Conservation (phyloP, 1,284 basidiomycete genomes). For the Ceratobasidium sp. region DNA sequence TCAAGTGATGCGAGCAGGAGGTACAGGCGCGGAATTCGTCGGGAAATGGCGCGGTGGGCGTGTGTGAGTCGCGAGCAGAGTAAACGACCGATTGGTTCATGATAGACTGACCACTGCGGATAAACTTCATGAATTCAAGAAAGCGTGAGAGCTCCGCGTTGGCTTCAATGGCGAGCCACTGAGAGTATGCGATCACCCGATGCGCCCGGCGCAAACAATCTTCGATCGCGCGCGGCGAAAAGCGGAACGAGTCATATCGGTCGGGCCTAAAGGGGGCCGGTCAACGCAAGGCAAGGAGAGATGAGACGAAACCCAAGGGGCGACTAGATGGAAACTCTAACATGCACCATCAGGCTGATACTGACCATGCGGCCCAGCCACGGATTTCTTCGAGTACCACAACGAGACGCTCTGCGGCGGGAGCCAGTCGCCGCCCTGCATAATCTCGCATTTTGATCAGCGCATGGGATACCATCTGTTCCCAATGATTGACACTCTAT, state of each 20-base stretch:
- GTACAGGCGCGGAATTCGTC: not conserved
- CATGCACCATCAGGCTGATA: conserved; percentile 39
- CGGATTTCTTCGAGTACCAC: conserved; percentile 74
- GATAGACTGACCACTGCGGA: conserved; percentile 66
- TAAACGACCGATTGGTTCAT: conserved; percentile 4
- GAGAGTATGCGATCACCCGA: conserved; percentile 65
- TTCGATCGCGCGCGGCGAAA: conserved; percentile 59
- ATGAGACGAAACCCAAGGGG: not conserved
- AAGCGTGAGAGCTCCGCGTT: conserved; percentile 72
- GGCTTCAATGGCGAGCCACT: conserved; percentile 70
- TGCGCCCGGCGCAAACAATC: conserved; percentile 60
- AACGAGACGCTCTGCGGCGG: conserved; percentile 76
- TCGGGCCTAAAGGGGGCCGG: conserved; percentile 54
- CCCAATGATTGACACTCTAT: conserved; percentile 64
- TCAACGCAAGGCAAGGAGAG: conserved; percentile 14
- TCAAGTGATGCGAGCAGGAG: conserved; percentile 41
- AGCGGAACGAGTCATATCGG: conserved; percentile 58
- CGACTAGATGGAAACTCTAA: conserved; percentile 19
- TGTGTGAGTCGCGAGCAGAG: conserved; percentile 29
- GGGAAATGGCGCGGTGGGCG: conserved; percentile 18
- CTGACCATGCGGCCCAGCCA: conserved; percentile 78
- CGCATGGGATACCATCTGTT: conserved; percentile 71
- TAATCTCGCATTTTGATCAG: conserved; percentile 74
- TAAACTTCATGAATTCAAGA: conserved; percentile 78
- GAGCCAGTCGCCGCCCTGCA: conserved; percentile 69